phyloP scores from a whole-genome alignment of 768 basidiomycete genomes.

The Tricholoma sp. region DNA sequence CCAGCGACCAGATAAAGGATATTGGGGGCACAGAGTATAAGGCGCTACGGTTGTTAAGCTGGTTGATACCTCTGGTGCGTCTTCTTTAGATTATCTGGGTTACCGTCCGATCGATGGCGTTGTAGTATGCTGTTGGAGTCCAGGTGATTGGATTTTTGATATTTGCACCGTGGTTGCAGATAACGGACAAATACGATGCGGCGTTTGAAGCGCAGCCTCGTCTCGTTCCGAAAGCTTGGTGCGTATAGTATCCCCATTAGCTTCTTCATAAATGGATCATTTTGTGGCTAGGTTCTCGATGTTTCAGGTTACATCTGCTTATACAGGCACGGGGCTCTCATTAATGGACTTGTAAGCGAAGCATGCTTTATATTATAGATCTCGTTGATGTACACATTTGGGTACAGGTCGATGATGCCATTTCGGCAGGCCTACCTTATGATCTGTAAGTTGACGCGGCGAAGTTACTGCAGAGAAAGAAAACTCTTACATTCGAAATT shows the following conservation, averaged over 20 bases:
- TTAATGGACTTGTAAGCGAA: constrained; percentile 49
- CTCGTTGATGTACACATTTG: not conserved
- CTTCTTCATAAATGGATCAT: no score
- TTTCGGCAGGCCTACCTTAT: constrained; percentile 64
- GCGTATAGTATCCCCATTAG: constrained; percentile 4
- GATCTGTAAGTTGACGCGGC: constrained; percentile 35
- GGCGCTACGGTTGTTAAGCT: constrained; percentile 50
- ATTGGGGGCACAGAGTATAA: constrained; percentile 75
- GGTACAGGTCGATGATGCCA: constrained; percentile 56
- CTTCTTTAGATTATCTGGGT: not conserved
- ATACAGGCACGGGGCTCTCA: constrained; percentile 68
- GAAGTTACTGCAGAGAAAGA: not conserved
- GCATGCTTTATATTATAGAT: not conserved
- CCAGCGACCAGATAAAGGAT: constrained; percentile 63
- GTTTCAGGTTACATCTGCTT: constrained; percentile 44
- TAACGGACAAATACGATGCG: constrained; percentile 39
- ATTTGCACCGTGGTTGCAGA: constrained; percentile 57
- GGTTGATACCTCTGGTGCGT: constrained; percentile 42
- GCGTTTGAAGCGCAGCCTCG: constrained; percentile 46
- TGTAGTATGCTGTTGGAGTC: constrained; percentile 57
- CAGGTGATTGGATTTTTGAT: constrained; percentile 54
- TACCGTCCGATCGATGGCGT: constrained; percentile 4
- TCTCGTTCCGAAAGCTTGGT: constrained; percentile 56
- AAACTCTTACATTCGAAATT: not conserved
- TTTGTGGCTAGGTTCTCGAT: constrained; percentile 32